Conservation (phyloP, 1,284 basidiomycete genomes). For the Sanghuangporus baumii region DNA sequence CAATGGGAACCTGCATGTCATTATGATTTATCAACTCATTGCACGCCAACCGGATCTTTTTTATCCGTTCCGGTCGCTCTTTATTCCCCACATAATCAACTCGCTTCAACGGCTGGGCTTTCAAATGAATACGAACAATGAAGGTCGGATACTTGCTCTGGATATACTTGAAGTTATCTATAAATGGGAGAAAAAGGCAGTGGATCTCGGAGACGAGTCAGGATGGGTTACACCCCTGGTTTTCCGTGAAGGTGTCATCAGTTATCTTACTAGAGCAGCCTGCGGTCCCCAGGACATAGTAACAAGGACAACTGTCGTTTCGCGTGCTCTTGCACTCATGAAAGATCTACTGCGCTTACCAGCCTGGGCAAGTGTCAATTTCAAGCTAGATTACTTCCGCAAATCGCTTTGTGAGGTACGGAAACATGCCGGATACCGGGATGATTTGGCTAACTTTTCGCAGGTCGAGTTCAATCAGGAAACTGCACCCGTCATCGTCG, state of each 20-base stretch:
- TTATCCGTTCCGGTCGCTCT: conserved; percentile 89
- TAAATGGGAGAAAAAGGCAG: conserved; percentile 75
- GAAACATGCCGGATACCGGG: neutral
- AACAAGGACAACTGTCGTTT: conserved; percentile 58
- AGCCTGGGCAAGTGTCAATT: conserved; percentile 91
- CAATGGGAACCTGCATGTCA: conserved; percentile 74
- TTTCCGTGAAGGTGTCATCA: conserved; percentile 87
- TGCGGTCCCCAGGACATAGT: conserved; percentile 72
- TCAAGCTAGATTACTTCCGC: conserved; percentile 88
- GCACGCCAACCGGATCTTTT: conserved; percentile 91
- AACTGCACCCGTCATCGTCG: conserved; percentile 66
- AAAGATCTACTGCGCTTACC: conserved; percentile 76
- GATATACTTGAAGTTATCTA: conserved; percentile 86
- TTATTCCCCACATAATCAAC: conserved; percentile 94
- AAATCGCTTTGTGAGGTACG: conserved; percentile 74
- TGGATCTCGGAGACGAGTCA: conserved; percentile 22
- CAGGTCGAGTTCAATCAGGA: conserved; percentile 75
- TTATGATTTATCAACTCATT: conserved; percentile 89
- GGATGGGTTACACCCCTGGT: conserved; percentile 73
- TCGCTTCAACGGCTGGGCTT: conserved; percentile 87
- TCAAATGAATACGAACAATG: conserved; percentile 66
- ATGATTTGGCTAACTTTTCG: conserved; percentile 21
- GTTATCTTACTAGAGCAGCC: conserved; percentile 86
- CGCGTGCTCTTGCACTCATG: conserved; percentile 78
- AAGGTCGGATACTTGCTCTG: conserved; percentile 78